Conservation (phyloP, 1,284 basidiomycete genomes). For the Ustilago lituana region DNA sequence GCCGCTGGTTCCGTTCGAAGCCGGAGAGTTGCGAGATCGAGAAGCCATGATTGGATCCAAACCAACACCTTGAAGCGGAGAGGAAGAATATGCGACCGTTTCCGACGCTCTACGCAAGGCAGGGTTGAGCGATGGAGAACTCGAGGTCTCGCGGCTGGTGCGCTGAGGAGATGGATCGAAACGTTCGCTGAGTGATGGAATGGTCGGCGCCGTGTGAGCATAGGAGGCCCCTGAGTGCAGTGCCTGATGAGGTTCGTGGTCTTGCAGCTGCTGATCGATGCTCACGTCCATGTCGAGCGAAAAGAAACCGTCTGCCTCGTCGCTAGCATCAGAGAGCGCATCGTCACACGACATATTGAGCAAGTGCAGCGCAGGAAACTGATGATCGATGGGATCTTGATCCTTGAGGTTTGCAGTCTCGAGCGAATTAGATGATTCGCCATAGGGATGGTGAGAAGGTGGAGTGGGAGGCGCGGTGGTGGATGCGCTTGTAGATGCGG, state of each 20-base stretch:
- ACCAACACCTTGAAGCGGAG: constrained; percentile 27
- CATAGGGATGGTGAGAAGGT: constrained; percentile 5
- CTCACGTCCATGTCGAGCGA: constrained; percentile 56
- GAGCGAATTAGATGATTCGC: neutral
- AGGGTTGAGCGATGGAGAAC: constrained; percentile 12
- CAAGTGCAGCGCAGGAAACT: constrained; percentile 29
- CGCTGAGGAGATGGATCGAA: constrained; percentile 12
- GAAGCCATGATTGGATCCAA: constrained; percentile 37
- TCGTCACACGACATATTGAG: constrained; percentile 45
- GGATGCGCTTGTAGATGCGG: constrained; percentile 34
- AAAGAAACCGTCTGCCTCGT: constrained; percentile 54
- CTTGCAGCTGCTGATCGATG: constrained; percentile 37
- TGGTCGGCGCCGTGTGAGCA: neutral
- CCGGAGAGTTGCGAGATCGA: constrained; percentile 29
- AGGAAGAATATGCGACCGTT: constrained; percentile 27
- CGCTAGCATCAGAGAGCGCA: constrained; percentile 28
- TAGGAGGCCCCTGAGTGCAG: neutral
- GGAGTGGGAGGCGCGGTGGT: constrained; percentile 39
- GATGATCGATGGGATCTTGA: neutral
- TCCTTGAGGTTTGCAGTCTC: neutral
- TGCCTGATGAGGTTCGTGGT: neutral
- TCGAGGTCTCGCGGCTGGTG: constrained; percentile 2
- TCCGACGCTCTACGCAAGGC: constrained; percentile 30
- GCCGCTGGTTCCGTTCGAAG: too few species aligned
- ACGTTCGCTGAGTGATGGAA: constrained; percentile 5